A percentile compares a stretch with the other conserved stretches of the same genome.
Evolutionary conservation across 2,329 filamentous ascomycete species (phyloP).

Genomic region (Ambrosiella beaveri): DNA sequence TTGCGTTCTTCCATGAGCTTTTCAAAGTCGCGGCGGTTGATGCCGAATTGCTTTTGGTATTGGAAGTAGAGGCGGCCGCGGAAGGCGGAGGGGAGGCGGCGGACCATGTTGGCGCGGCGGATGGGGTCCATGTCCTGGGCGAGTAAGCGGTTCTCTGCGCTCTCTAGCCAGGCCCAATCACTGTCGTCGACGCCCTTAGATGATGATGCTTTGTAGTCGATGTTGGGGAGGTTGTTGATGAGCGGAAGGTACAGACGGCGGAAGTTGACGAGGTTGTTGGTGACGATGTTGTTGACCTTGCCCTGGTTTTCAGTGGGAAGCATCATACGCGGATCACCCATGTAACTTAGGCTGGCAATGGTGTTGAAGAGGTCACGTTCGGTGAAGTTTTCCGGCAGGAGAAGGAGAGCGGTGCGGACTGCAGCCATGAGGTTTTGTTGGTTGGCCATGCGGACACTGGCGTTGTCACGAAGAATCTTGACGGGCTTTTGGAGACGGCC

Average conservation of each 20-base stretch:
- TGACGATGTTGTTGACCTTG: constrained; percentile 89
- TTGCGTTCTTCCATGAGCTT: constrained; percentile 63
- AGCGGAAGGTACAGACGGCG: constrained; percentile 78
- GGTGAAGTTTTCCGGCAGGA: constrained; percentile 69
- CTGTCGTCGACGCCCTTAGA: constrained; percentile 47
- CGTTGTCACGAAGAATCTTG: constrained; percentile 90
- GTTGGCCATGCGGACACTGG: constrained; percentile 79
- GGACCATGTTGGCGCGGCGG: constrained; percentile 89
- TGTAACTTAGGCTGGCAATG: constrained; percentile 82
- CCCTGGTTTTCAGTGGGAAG: constrained; percentile 77
- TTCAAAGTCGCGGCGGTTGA: constrained; percentile 69
- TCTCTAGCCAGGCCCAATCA: constrained; percentile 25
- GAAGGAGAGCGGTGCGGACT: constrained; percentile 69
- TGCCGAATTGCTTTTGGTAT: constrained; percentile 79
- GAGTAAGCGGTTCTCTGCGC: constrained; percentile 46
- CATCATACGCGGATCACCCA: constrained; percentile 91
- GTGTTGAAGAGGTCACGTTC: constrained; percentile 79
- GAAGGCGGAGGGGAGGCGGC: constrained; percentile 73
- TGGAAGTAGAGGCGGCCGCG: constrained; percentile 82
- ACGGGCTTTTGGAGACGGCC: constrained; percentile 92
- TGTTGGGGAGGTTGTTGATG: constrained; percentile 77
- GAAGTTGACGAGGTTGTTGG: constrained; percentile 81
- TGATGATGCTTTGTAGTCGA: constrained; percentile 49
- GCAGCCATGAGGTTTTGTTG: constrained; percentile 91
- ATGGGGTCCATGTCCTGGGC: constrained; percentile 84